Base-by-base conservation (phyloP, 2,329 filamentous ascomycete species). In the Aspergillus terreus region DNA sequence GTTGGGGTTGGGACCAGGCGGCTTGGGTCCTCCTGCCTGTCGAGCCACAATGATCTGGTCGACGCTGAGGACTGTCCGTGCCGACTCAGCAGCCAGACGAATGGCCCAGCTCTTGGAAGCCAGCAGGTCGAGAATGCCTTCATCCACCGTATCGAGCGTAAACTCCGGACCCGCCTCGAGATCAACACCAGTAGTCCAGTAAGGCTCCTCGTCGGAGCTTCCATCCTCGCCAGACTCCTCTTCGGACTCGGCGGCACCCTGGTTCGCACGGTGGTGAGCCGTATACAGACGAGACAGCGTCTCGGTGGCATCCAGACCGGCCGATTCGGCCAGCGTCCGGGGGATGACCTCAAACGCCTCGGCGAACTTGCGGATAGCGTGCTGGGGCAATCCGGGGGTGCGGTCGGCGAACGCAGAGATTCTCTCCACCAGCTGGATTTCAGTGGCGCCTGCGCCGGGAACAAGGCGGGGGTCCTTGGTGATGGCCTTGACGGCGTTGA, bases 41-140 rank as follows among this genome's bases (percentile, higher is more conserved):
- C 92, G 85, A 57, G 95, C 92, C 52, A 99, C 94, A 69, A 99
- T 99, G 68, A 99, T 99, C 77, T 99, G 95, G 74, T 99, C 94
- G 36, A 99, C 94, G 44, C 91, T 95, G 58, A 99, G 78, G 27
- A 99, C 88, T 44, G 94, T 99, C 65, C 94, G 83, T 48, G 91
- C 92, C 38, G 94, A 87, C 75, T 99, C 94, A 21, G 92, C 96
- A 35, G 94, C 95, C 58, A 99, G 81, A 77, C 94, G 94, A 73
- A 99, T 96, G 44, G 94, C 94, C 92, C 92, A 97, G 68, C 85
- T 86, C 82, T 99, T 99, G 59, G 88, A 85, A 55, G 92, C 84
- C 76, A 97, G 82, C 41, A 99, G 81, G 70, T 99, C 95, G 50
- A 99, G 80, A 61, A 99, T 96, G 47, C 90, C 90, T 64, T 92